Evolutionary conservation across 2,329 filamentous ascomycete species (phyloP).

Genomic region (Aspergillus pseudoglaucus): DNA sequence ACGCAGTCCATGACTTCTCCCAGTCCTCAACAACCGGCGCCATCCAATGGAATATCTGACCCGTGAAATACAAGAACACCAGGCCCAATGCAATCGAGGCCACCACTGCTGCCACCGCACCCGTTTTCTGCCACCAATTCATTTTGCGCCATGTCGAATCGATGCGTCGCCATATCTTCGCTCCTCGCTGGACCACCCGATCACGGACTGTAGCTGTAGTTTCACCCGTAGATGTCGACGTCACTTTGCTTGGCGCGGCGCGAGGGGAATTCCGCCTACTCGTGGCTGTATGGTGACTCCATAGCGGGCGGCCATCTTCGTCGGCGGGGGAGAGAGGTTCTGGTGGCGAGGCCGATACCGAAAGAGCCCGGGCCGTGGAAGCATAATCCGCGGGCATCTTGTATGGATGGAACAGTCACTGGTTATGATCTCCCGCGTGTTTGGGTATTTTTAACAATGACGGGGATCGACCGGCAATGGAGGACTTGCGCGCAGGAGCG

Average conservation of each 20-base stretch:
- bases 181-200: slow-evolving; percentile 31
- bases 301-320: slow-evolving; percentile 42
- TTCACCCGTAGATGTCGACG: too few species aligned
- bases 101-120: slow-evolving; percentile 49
- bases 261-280: slow-evolving; percentile 35
- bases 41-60: slow-evolving; percentile 70
- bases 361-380: slow-evolving; percentile 48
- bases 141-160: slow-evolving; percentile 32
- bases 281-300: slow-evolving; percentile 41
- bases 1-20: slow-evolving; percentile 66
- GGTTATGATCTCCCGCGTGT: too few species aligned
- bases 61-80: slow-evolving; percentile 69
- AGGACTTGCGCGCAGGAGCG: too few species aligned
- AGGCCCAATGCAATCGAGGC: slow-evolving; percentile 52
- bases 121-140: slow-evolving; percentile 53
- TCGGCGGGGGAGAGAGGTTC: slow-evolving; percentile 41
- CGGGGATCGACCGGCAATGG: too few species aligned
- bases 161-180: slow-evolving; percentile 27
- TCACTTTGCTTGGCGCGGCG: slow-evolving; percentile 23
- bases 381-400: slow-evolving; percentile 45
- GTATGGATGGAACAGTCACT: not conserved
- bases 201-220: slow-evolving; percentile 25
- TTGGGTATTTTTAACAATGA: too few species aligned
- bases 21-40: slow-evolving; percentile 68
- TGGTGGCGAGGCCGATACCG: slow-evolving; percentile 44